These are phyloP conservation scores for Eutrema yunnanense DNA, from an alignment of 345 rosid species.

Conservation along the genomic window DNA sequence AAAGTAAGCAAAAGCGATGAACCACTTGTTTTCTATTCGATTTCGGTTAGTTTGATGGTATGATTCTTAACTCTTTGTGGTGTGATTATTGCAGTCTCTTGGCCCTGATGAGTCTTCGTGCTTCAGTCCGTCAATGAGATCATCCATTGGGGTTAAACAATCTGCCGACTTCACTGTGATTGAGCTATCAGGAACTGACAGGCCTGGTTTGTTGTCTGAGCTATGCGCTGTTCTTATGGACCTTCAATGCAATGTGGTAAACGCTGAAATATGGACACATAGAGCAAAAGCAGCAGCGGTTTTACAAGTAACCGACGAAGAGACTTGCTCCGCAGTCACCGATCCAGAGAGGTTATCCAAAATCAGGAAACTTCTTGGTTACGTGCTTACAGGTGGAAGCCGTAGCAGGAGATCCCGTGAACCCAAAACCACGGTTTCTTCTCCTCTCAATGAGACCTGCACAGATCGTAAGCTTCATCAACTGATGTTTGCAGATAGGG, in stretches of 20 bases:
- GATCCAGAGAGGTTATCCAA: slow-evolving; percentile 58
- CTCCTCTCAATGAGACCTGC: slow-evolving; percentile 43
- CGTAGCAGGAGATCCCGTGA: slow-evolving; percentile 47
- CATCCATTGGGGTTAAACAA: slow-evolving; percentile 58
- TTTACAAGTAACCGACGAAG: slow-evolving; percentile 70
- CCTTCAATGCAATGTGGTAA: slow-evolving; percentile 70
- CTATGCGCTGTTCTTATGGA: slow-evolving; percentile 72
- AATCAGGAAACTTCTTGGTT: slow-evolving; percentile 63
- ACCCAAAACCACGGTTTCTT: slow-evolving; percentile 59
- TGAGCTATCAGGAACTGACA: slow-evolving; percentile 80
- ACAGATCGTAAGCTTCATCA: slow-evolving; percentile 91
- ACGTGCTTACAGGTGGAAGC: slow-evolving; percentile 59
- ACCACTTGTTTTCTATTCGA: not conserved
- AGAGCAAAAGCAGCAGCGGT: slow-evolving; percentile 84
- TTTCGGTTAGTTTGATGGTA: not conserved
- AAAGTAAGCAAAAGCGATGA: slow-evolving; percentile 45
- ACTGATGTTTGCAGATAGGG: slow-evolving; percentile 91
- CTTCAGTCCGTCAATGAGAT: slow-evolving; percentile 51
- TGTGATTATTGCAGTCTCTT: slow-evolving; percentile 47
- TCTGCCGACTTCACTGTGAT: slow-evolving; percentile 63
- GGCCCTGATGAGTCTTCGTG: slow-evolving; percentile 60
- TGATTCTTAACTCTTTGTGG: slow-evolving; percentile 3
- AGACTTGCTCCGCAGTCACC: slow-evolving; percentile 52
- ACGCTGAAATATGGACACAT: slow-evolving; percentile 92
- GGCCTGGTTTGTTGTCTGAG: slow-evolving; percentile 89